A percentile compares a stretch with the other conserved stretches of the same genome.
phyloP scores from a whole-genome alignment of 2,329 filamentous ascomycete genomes.

The Beauveria sp. region DNA sequence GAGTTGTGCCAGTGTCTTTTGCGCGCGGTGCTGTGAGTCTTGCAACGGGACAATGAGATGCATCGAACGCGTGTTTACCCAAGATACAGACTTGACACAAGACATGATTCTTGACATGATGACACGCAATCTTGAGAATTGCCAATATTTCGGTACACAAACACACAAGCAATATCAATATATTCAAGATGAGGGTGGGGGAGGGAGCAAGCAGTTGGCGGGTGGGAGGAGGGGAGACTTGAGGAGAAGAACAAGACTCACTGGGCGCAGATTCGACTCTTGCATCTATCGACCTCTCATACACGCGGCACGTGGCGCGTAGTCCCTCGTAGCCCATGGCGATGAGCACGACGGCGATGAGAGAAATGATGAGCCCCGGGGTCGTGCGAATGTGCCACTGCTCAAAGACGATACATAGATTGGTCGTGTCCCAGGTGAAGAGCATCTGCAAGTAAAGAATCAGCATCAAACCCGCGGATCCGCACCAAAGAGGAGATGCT shows the following conservation, averaged over 20 bases:
- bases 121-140: neutral
- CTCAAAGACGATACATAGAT: constrained; percentile 93
- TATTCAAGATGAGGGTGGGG: neutral
- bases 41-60: neutral
- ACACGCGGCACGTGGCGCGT: constrained; percentile 66
- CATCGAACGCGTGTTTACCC: neutral
- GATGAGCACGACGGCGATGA: constrained; percentile 73
- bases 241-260: constrained; percentile 31
- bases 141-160: neutral
- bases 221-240: neutral
- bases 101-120: neutral
- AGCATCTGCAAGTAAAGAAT: constrained; percentile 61
- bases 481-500: neutral
- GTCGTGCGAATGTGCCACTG: constrained; percentile 80
- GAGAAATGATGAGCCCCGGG: constrained; percentile 68
- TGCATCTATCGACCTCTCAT: constrained; percentile 54
- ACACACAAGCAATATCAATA: neutral
- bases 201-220: neutral
- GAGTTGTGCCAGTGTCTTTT: neutral
- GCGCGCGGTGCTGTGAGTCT: neutral
- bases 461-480: neutral
- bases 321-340: constrained; percentile 91
- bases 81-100: neutral
- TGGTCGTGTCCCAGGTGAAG: constrained; percentile 89
- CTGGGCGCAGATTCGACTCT: constrained; percentile 42